Evolutionary conservation across 129 eudicot species (phyloP).

Genomic region (Dittrichia graveolens): DNA sequence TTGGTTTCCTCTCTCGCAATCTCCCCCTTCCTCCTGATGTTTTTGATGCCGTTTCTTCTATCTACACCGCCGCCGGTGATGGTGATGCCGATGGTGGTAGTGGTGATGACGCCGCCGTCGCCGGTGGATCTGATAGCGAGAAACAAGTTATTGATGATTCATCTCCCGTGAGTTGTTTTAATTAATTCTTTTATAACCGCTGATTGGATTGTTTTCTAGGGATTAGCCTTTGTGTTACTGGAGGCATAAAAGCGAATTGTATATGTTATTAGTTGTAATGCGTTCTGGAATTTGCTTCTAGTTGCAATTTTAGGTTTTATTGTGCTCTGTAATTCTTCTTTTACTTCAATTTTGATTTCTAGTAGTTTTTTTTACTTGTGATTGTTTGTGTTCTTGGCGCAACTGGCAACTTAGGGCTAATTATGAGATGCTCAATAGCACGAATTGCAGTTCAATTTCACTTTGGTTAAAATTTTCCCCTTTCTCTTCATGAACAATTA

Average conservation of each 20-base stretch:
- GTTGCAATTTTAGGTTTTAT: conserved; percentile 2
- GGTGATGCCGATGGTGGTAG: conserved; percentile 11
- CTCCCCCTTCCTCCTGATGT: conserved; percentile 81
- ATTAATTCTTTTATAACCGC: not conserved
- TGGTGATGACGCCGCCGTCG: conserved; percentile 27
- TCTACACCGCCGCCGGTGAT: conserved; percentile 41
- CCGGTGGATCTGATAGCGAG: conserved; percentile 33
- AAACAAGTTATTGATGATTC: conserved; percentile 5
- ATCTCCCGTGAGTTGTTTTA: conserved; percentile 13
- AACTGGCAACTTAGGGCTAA: conserved; percentile 3
- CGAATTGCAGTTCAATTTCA: not conserved
- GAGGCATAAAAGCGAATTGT: not conserved
- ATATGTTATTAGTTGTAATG: not conserved
- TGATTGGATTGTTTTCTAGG: conserved; percentile 9
- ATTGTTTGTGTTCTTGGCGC: not conserved
- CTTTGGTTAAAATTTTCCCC: not conserved
- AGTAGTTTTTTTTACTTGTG: not conserved
- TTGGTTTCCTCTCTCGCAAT: conserved; percentile 80
- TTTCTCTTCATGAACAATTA: too few species aligned
- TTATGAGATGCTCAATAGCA: not conserved
- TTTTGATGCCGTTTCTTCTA: conserved; percentile 68
- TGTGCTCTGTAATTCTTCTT: not conserved
- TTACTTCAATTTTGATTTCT: not conserved
- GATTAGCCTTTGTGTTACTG: too few species aligned
- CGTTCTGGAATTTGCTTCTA: not conserved